These are phyloP conservation scores for Acanthochlamys bracteata DNA, from an alignment of 106 monocot genomes.

Conservation along the genomic window DNA sequence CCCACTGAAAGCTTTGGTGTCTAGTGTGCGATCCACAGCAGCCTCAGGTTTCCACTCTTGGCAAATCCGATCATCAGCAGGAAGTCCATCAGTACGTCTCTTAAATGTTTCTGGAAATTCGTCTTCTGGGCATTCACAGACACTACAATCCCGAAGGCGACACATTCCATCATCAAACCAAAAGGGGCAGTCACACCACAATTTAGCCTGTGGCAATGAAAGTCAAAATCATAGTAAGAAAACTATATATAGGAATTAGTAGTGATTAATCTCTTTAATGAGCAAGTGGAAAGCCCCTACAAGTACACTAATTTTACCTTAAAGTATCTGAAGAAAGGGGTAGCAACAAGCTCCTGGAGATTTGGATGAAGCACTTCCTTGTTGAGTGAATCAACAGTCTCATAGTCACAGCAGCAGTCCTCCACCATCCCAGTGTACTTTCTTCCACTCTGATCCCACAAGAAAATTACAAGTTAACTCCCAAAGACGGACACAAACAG, in stretches of 20 bases:
- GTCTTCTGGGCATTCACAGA: conserved; percentile 89
- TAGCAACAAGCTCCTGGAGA: conserved; percentile 76
- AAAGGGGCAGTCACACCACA: conserved; percentile 98
- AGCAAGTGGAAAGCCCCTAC: too few relatives aligned
- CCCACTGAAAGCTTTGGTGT: conserved; percentile 70
- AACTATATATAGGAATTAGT: background rate
- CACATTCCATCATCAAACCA: conserved; percentile 99
- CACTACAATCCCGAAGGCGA: conserved; percentile 78
- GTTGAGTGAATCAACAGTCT: conserved; percentile 85
- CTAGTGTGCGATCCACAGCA: conserved; percentile 76
- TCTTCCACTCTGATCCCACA: conserved; percentile 33
- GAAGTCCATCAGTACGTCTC: conserved; percentile 34
- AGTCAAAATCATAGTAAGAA: background rate
- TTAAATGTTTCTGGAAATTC: conserved; percentile 93
- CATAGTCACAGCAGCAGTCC: conserved; percentile 88
- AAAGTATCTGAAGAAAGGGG: conserved; percentile 82
- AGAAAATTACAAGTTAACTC: background rate
- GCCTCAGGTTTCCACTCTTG: conserved; percentile 85
- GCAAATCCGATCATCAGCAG: conserved; percentile 56
- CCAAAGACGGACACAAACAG: background rate
- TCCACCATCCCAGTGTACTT: conserved; percentile 83
- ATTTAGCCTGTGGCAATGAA: conserved; percentile 43
- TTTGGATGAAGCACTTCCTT: conserved; percentile 69
- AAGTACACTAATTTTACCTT: conserved; percentile 44
- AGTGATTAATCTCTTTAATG: background rate